phyloP scores from a whole-genome alignment of 2,329 filamentous ascomycete species.

The Pestalotiopsis fici region DNA sequence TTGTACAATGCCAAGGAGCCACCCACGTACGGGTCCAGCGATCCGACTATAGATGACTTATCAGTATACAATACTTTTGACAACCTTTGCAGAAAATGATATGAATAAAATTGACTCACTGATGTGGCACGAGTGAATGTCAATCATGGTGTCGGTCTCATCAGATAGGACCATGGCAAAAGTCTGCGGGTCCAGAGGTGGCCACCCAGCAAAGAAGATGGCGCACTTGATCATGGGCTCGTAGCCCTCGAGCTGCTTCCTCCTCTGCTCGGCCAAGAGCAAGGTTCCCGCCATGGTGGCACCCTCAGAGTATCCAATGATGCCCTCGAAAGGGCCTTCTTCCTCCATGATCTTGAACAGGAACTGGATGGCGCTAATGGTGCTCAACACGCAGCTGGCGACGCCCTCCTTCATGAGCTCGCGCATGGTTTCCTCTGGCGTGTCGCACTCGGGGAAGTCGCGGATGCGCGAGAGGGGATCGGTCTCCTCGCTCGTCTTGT shows the following conservation, averaged over 20 bases:
- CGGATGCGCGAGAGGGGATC: conserved; percentile 53
- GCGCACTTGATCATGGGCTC: conserved; percentile 45
- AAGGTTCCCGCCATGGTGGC: conserved; percentile 30
- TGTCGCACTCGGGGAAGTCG: conserved; percentile 53
- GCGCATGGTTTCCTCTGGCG: conserved; percentile 57
- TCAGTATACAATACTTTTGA: conserved; percentile 17
- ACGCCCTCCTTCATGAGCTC: conserved; percentile 44
- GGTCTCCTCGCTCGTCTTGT: conserved; percentile 42
- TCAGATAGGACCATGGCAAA: conserved; percentile 49
- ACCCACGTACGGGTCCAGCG: conserved; percentile 60
- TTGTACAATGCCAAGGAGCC: conserved; percentile 64
- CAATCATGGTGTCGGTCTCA: conserved; percentile 48
- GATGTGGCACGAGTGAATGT: conserved; percentile 54
- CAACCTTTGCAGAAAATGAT: neutral
- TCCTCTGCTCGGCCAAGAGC: conserved; percentile 28
- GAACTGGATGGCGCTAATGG: conserved; percentile 41
- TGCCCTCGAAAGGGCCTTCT: conserved; percentile 32
- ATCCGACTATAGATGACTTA: conserved; percentile 41
- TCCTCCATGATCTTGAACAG: conserved; percentile 34
- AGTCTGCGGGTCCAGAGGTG: conserved; percentile 44
- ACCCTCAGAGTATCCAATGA: conserved; percentile 32
- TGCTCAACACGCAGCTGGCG: conserved; percentile 37
- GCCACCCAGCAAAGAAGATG: conserved; percentile 57
- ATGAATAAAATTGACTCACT: conserved; percentile 32
- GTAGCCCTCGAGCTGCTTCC: conserved; percentile 24